Percentiles rank a stretch among this genome's conserved stretches.
Conservation (phyloP, 352 stramenopile species). For the Phytophthora sansomeana region DNA sequence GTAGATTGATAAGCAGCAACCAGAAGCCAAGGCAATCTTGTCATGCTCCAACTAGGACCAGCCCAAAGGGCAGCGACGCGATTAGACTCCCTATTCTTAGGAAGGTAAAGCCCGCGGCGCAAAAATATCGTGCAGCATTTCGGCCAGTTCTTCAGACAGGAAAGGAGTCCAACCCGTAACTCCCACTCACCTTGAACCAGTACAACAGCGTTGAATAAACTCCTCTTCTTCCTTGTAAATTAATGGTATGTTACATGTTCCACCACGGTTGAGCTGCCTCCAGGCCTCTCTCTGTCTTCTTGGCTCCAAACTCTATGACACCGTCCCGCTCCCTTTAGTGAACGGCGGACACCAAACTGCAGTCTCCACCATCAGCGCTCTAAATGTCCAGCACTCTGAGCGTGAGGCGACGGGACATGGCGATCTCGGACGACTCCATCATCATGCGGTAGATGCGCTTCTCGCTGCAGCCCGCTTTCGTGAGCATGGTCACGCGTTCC, state of each 20-base stretch:
- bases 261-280: not conserved
- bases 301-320: constrained; percentile 4
- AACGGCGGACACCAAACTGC: not conserved
- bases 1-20: not conserved
- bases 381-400: constrained; percentile 50
- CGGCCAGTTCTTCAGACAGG: not conserved
- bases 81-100: constrained; percentile 18
- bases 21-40: constrained; percentile 2
- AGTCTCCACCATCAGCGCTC: not conserved
- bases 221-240: constrained; percentile 23
- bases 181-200: no score
- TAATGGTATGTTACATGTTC: constrained; percentile 26
- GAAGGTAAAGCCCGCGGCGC: not conserved
- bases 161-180: no score
- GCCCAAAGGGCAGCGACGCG: not conserved
- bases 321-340: not conserved
- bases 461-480: constrained; percentile 71
- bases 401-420: constrained; percentile 65
- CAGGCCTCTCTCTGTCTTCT: not conserved
- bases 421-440: constrained; percentile 73
- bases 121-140: constrained; percentile 16
- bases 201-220: not conserved
- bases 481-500: constrained; percentile 69
- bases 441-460: constrained; percentile 74
- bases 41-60: not conserved